Percentiles rank a stretch among this genome's conserved stretches.
Evolutionary conservation across 305 asterid genomes (phyloP).

Genomic region (Fraxinus velutina): DNA sequence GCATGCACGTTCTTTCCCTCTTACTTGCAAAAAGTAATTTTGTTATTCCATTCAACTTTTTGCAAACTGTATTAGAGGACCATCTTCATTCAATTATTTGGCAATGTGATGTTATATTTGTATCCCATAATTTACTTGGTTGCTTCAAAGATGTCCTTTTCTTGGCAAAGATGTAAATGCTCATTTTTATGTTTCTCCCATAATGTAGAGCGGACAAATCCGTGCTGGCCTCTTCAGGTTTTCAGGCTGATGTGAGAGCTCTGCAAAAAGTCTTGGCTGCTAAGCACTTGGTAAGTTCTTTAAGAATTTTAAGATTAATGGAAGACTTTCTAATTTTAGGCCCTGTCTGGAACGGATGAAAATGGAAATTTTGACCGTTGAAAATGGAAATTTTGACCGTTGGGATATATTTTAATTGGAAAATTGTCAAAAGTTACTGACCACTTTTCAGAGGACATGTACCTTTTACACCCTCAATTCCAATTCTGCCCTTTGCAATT

Average conservation of each 20-base stretch:
- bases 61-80: not conserved
- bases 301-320: not conserved
- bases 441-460: too few species aligned
- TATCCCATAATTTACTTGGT: not conserved
- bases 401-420: too few species aligned
- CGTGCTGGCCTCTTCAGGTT: slow-evolving; percentile 91
- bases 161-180: slow-evolving; percentile 2
- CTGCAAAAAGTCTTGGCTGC: slow-evolving; percentile 82
- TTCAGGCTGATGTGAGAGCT: slow-evolving; percentile 94
- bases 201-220: slow-evolving; percentile 73
- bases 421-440: too few species aligned
- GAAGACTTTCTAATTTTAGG: not conserved
- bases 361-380: too few species aligned
- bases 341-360: too few species aligned
- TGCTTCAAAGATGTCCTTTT: not conserved
- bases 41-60: not conserved
- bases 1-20: not conserved
- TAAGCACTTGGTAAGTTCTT: slow-evolving; percentile 73
- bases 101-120: not conserved
- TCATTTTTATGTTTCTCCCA: slow-evolving; percentile 12
- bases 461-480: too few species aligned
- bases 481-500: too few species aligned
- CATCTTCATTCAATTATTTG: not conserved
- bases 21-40: not conserved
- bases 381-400: too few species aligned